These are phyloP conservation scores for Linnemannia elongata DNA, from an alignment of 192 early-diverging fungal genomes.

Conservation along the genomic window DNA sequence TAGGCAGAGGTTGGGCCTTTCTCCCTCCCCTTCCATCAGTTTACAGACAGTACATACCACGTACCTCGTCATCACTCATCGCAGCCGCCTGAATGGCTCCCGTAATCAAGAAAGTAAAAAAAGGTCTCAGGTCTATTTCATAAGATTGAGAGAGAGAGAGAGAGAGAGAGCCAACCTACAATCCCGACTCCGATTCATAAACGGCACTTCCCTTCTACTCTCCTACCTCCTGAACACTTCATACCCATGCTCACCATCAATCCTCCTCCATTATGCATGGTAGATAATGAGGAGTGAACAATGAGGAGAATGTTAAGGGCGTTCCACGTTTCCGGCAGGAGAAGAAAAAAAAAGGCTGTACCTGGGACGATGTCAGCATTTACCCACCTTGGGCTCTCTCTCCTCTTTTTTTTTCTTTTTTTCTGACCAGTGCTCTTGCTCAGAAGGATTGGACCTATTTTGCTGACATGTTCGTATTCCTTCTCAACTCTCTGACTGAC, in stretches of 20 bases:
- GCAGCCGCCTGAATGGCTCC: not conserved
- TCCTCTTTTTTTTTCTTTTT: not conserved
- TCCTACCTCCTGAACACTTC: not conserved
- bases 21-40: not conserved
- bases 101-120: not conserved
- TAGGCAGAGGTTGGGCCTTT: no score
- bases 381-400: not conserved
- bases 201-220: not conserved
- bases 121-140: not conserved
- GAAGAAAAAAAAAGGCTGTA: not conserved
- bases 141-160: not conserved
- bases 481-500: not conserved
- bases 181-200: conserved; percentile 2
- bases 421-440: not conserved
- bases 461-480: not conserved
- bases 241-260: not conserved
- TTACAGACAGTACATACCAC: not conserved
- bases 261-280: not conserved
- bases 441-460: not conserved
- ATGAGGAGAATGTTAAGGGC: not conserved
- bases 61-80: not conserved
- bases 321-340: not conserved
- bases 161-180: not conserved
- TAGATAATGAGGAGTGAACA: not conserved
- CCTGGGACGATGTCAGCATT: conserved; percentile 9